Conservation (phyloP, 805 yeast species). For the Kuraishia piskuri region DNA sequence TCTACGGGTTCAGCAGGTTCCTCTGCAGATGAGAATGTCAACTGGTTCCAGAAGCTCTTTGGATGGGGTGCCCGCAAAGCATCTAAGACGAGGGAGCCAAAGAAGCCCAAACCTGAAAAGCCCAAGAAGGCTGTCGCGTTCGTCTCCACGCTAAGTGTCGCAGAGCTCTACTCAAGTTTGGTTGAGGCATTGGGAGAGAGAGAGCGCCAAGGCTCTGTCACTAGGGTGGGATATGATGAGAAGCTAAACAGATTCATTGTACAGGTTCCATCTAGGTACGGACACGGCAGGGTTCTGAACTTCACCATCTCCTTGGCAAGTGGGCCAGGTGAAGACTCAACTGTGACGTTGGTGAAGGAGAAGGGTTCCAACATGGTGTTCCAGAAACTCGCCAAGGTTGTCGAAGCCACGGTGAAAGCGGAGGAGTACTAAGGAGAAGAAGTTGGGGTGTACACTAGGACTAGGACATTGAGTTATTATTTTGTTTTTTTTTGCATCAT, state of each 20-base stretch:
- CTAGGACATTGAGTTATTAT: neutral
- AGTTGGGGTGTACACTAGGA: neutral
- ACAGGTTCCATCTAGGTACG: neutral
- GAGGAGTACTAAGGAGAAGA: neutral
- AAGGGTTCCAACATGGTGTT: conserved; percentile 1
- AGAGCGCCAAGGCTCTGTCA: neutral
- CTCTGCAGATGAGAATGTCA: neutral
- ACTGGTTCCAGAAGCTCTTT: neutral
- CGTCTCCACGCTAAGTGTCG: neutral
- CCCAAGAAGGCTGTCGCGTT: neutral
- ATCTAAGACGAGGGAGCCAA: neutral
- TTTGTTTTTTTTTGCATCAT: neutral
- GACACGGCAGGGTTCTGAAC: neutral
- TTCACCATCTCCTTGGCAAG: neutral
- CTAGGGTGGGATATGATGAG: neutral
- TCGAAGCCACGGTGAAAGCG: neutral
- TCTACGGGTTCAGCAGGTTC: neutral
- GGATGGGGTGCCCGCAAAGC: neutral
- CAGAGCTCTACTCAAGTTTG: neutral
- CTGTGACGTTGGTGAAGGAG: neutral
- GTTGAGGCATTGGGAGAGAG: neutral
- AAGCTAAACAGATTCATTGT: neutral
- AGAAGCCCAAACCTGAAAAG: neutral
- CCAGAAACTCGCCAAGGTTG: neutral
- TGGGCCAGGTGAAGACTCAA: neutral